These are phyloP conservation scores for Leishmania major DNA, from an alignment of 208 protist genomes.

Conservation along the genomic window DNA sequence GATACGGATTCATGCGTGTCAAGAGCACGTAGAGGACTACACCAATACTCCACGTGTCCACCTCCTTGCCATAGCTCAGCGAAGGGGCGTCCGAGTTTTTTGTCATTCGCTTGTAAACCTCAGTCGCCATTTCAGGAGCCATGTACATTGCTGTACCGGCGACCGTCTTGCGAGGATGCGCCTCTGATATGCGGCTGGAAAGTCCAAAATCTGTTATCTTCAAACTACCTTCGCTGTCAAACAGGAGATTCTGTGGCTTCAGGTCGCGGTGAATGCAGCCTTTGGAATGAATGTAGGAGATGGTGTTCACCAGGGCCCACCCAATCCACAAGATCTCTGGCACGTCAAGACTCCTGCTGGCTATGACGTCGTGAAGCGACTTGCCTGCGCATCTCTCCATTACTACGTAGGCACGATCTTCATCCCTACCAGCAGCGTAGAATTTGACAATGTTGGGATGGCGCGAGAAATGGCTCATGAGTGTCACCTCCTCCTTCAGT, in stretches of 20 bases:
- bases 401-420: constrained; percentile 80
- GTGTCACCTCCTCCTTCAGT: constrained; percentile 81
- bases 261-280: constrained; percentile 91
- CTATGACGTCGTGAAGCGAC: constrained; percentile 85
- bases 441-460: constrained; percentile 90
- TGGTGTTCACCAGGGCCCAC: constrained; percentile 79
- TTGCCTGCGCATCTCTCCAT: constrained; percentile 85
- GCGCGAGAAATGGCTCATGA: constrained; percentile 87
- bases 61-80: constrained; percentile 85
- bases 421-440: constrained; percentile 70
- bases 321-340: constrained; percentile 89
- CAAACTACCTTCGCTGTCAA: constrained; percentile 87
- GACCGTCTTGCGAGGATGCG: constrained; percentile 84
- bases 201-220: constrained; percentile 95
- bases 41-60: constrained; percentile 91
- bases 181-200: constrained; percentile 77
- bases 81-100: constrained; percentile 49
- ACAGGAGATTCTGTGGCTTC: constrained; percentile 92
- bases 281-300: constrained; percentile 85
- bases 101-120: constrained; percentile 84
- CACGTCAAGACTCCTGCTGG: constrained; percentile 50
- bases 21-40: constrained; percentile 88
- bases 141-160: constrained; percentile 92
- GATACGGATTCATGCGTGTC: constrained; percentile 88
- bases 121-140: constrained; percentile 87